phyloP scores from a whole-genome alignment of 2,329 filamentous ascomycete species.

The Phaeosphaeriaceae sp. region DNA sequence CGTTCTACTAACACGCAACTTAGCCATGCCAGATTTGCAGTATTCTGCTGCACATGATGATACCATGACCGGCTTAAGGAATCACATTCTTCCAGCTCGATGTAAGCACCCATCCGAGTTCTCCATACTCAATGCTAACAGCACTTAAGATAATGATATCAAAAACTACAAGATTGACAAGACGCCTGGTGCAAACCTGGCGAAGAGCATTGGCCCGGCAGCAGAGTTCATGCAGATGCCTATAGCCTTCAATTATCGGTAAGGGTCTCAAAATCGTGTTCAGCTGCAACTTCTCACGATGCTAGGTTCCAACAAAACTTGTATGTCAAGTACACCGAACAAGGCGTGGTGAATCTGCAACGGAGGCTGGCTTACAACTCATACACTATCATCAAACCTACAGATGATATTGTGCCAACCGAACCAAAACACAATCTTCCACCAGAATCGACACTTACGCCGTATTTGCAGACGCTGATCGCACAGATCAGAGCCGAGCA shows the following conservation, averaged over 20 bases:
- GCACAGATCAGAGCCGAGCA: constrained; percentile 70
- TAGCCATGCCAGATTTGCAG: constrained; percentile 83
- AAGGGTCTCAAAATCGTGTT: constrained; percentile 16
- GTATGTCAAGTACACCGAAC: constrained; percentile 68
- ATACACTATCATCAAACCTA: constrained; percentile 64
- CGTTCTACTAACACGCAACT: constrained; percentile 15
- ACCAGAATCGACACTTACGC: constrained; percentile 58
- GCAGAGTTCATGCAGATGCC: constrained; percentile 78
- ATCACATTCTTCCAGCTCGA: constrained; percentile 74
- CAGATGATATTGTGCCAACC: constrained; percentile 68
- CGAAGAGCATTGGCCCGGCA: constrained; percentile 77
- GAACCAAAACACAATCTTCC: constrained; percentile 64
- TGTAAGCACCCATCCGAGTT: constrained; percentile 56
- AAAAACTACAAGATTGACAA: constrained; percentile 65
- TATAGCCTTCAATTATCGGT: constrained; percentile 72
- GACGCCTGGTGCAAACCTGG: constrained; percentile 60
- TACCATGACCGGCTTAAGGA: constrained; percentile 74
- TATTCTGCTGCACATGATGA: constrained; percentile 72
- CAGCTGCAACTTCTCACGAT: background rate
- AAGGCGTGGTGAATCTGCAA: constrained; percentile 39
- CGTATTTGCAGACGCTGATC: constrained; percentile 69
- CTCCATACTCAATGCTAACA: background rate
- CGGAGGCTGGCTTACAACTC: constrained; percentile 33
- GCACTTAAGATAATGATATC: constrained; percentile 59
- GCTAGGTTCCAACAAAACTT: constrained; percentile 83